Conservation (phyloP, 2,329 filamentous ascomycete species). For the Balansia obtecta region DNA sequence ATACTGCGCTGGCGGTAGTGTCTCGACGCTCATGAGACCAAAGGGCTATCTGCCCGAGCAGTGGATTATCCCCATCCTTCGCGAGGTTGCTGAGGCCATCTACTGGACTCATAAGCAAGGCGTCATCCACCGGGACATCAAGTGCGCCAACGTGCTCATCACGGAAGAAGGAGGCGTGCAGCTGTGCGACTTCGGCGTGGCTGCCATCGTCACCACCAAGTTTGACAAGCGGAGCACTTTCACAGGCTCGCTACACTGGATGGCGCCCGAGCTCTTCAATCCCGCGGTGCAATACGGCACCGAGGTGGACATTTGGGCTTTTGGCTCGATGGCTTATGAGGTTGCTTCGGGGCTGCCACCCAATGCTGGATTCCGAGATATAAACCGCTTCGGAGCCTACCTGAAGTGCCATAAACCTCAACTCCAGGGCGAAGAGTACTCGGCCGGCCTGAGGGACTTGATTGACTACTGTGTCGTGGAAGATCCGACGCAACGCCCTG, state of each 20-base stretch:
- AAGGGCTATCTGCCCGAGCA: slow-evolving; percentile 56
- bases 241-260: slow-evolving; percentile 74
- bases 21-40: slow-evolving; percentile 59
- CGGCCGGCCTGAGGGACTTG: too few species aligned
- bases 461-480: too few species aligned
- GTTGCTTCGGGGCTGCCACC: slow-evolving; percentile 52
- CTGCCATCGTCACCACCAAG: slow-evolving; percentile 62
- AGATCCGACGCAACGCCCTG: too few species aligned
- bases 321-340: slow-evolving; percentile 69
- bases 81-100: slow-evolving; percentile 54
- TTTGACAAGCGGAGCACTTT: slow-evolving; percentile 68
- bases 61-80: slow-evolving; percentile 55
- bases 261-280: slow-evolving; percentile 69
- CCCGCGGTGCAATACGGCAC: slow-evolving; percentile 52
- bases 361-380: too few species aligned
- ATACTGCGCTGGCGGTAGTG: slow-evolving; percentile 74
- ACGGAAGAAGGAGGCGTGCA: slow-evolving; percentile 67
- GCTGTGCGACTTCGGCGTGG: slow-evolving; percentile 75
- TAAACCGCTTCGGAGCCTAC: too few species aligned
- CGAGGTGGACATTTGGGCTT: slow-evolving; percentile 78
- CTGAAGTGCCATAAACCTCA: too few species aligned
- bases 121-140: slow-evolving; percentile 61
- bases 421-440: too few species aligned
- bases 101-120: slow-evolving; percentile 56
- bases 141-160: slow-evolving; percentile 69